phyloP scores from a whole-genome alignment of 306 rosid species.

The Begonia masoniana region DNA sequence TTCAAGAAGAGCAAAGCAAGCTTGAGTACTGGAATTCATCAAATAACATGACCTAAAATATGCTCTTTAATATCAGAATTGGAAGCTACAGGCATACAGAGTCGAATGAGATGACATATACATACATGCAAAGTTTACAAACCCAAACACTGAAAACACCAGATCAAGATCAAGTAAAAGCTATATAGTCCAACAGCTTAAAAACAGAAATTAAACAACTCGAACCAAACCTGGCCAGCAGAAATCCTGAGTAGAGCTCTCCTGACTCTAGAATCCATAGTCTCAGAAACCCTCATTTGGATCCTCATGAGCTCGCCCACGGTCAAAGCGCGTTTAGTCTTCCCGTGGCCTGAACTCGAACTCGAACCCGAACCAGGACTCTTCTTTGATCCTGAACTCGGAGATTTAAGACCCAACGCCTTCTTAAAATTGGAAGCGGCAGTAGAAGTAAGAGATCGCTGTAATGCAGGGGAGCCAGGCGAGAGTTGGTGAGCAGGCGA shows the following conservation, averaged over 20 bases:
- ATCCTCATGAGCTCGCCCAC: slow-evolving; percentile 91
- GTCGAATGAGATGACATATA: too few species aligned
- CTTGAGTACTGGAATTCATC: background rate
- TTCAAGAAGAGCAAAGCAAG: slow-evolving; percentile 8
- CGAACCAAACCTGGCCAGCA: slow-evolving; percentile 68
- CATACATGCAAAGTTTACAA: too few species aligned
- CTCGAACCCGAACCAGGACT: slow-evolving; percentile 55
- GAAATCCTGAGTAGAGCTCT: slow-evolving; percentile 84
- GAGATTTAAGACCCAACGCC: slow-evolving; percentile 86
- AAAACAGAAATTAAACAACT: background rate
- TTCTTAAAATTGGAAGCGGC: slow-evolving; percentile 97
- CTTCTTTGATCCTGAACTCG: slow-evolving; percentile 74
- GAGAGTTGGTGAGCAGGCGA: slow-evolving; percentile 43
- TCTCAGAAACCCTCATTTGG: slow-evolving; percentile 94
- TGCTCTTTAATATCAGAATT: too few species aligned
- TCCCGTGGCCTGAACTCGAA: slow-evolving; percentile 40
- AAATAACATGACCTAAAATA: too few species aligned
- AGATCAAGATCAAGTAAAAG: too few species aligned
- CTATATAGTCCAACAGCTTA: too few species aligned
- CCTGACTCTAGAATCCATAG: slow-evolving; percentile 79
- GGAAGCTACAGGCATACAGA: too few species aligned
- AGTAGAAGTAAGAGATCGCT: slow-evolving; percentile 87
- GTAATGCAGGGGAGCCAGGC: slow-evolving; percentile 38
- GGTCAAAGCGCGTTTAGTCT: slow-evolving; percentile 57
- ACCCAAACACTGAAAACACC: too few species aligned